Percentiles rank a stretch among this genome's conserved stretches.
These are phyloP conservation scores for Singerocomus inundabilis DNA, from an alignment of 1,284 basidiomycete species.

Conservation along the genomic window DNA sequence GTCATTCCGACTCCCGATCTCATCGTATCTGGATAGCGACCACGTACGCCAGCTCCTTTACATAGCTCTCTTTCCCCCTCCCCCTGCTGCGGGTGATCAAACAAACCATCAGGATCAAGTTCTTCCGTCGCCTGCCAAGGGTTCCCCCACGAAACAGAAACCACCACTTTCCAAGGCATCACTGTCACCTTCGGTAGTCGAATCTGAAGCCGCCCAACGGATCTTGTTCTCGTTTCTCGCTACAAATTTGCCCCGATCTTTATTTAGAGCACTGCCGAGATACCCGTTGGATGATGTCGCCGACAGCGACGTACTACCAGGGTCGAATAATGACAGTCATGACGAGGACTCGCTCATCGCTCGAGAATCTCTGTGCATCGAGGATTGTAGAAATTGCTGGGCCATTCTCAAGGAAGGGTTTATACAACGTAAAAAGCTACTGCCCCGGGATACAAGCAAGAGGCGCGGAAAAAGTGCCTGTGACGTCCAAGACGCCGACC, in stretches of 20 bases:
- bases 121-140: conserved; percentile 44
- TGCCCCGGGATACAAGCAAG: conserved; percentile 35
- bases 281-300: conserved; percentile 32
- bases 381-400: conserved; percentile 59
- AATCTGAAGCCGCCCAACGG: conserved; percentile 50
- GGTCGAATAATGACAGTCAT: conserved; percentile 29
- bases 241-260: conserved; percentile 54
- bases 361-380: conserved; percentile 50
- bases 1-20: conserved; percentile 11
- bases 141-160: conserved; percentile 31
- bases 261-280: conserved; percentile 55
- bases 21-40: conserved; percentile 33
- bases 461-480: conserved; percentile 25
- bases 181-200: conserved; percentile 42
- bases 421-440: conserved; percentile 37
- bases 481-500: conserved; percentile 27
- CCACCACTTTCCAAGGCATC: conserved; percentile 33
- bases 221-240: conserved; percentile 54
- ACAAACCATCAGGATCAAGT: conserved; percentile 39
- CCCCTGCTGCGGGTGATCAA: conserved; percentile 31
- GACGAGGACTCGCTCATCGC: conserved; percentile 58
- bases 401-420: conserved; percentile 55
- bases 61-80: conserved; percentile 59
- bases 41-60: conserved; percentile 69
- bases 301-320: conserved; percentile 11